Evolutionary conservation across 441 rosid genomes (phyloP).

Genomic region (Pelargonium myrrhifolium): DNA sequence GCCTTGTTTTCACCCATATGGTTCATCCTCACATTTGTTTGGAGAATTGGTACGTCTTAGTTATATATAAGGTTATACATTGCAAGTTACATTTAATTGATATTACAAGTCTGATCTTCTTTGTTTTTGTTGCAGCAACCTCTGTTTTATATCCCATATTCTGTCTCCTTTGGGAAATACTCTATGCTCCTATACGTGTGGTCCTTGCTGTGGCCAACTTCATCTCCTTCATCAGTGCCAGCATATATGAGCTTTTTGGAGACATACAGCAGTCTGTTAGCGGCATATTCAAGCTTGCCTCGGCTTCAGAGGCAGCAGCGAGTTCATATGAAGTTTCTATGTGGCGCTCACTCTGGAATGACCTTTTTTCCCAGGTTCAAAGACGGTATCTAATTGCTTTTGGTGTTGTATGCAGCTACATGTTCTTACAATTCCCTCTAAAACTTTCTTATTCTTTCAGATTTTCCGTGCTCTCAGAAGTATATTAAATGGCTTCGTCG

Average conservation of each 20-base stretch:
- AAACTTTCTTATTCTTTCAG: conserved; percentile 32
- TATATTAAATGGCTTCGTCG: conserved; percentile 79
- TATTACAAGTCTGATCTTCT: background rate
- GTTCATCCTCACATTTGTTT: conserved; percentile 36
- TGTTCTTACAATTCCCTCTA: conserved; percentile 14
- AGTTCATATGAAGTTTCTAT: conserved; percentile 58
- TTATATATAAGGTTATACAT: background rate
- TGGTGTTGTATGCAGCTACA: background rate
- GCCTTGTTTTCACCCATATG: conserved; percentile 53
- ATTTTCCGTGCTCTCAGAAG: conserved; percentile 85
- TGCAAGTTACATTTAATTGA: background rate
- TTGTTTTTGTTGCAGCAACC: conserved; percentile 40
- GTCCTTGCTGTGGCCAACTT: conserved; percentile 43
- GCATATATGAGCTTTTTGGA: conserved; percentile 35
- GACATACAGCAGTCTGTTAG: conserved; percentile 48
- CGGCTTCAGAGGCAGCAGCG: conserved; percentile 53
- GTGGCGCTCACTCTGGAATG: conserved; percentile 93
- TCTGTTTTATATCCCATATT: conserved; percentile 50
- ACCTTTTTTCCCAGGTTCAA: conserved; percentile 86
- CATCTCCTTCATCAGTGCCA: conserved; percentile 35
- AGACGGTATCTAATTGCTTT: conserved; percentile 7
- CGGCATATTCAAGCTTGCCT: conserved; percentile 44
- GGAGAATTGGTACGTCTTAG: conserved; percentile 48
- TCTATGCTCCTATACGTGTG: conserved; percentile 61
- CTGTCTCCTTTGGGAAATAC: conserved; percentile 58